Base-by-base conservation (phyloP, 2,329 filamentous ascomycete species). In the Cladorrhinum sp. region DNA sequence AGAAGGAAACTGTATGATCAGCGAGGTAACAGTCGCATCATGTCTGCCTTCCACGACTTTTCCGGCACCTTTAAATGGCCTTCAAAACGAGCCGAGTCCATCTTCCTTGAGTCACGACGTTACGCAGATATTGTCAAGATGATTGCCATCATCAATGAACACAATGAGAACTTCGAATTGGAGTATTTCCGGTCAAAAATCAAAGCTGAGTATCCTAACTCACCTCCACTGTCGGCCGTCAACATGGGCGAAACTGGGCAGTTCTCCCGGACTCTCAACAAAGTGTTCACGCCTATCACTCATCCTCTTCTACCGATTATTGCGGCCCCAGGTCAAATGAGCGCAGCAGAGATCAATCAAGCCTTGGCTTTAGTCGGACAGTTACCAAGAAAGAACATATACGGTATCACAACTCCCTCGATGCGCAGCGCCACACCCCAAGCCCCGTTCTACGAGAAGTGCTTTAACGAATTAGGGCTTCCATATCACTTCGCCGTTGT, bases 31-130 rank as follows among this genome's bases (percentile, higher is more conserved):
- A 93, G 89, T 69, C 89, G 88, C 65, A 92, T 96, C 74, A 92
- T 96, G 78, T 93, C 91, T n/a, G 91, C 92, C 12, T 95, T 93
- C 69, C 92, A 96, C 72, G 91, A 95, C 76, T 93, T 93, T 70
- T 92, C 90, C 0, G 90, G 91, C 1, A 87, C 80, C 0, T 93
- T 93, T 80, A 90, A 88, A 69, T 96, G 91, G 91, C 88, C 89
- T 0, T 91, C 90, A 0, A 76, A 83, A 6, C 83, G 89, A 66
- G 91, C 91, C 1, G 85, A 90, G 68, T 78, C 83, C 10, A 81
- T 93, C 3, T 96, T 93, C 67, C 78, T 85, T 61, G 83, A 87
- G 66, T 91, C 89, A 8, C 84, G 84, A 51, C 84, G 85, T 61
- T 92, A 92, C 66, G 89, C 89, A 51, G 91, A 96, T 72, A 91